Evolutionary conservation across 2,329 filamentous ascomycete species (phyloP).

Genomic region (Paracoccidioides lutzii): DNA sequence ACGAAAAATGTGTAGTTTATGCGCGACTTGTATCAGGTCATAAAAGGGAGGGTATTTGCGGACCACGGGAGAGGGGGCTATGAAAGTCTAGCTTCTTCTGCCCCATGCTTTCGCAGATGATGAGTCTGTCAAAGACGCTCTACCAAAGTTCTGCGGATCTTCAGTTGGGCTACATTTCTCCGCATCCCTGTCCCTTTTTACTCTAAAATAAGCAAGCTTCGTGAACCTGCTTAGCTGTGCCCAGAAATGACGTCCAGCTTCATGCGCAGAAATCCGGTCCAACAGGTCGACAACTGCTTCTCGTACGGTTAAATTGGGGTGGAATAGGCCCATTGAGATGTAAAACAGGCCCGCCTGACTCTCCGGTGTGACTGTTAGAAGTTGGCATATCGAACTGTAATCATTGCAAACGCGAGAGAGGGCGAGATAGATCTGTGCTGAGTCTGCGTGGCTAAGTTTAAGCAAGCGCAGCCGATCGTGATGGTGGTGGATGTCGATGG

Average conservation of each 20-base stretch:
- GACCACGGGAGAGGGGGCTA: neutral
- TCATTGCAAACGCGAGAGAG: slow-evolving; percentile 62
- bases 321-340: slow-evolving; percentile 78
- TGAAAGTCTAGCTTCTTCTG: slow-evolving; percentile 13
- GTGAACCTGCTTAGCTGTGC: slow-evolving; percentile 72
- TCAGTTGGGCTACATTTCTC: slow-evolving; percentile 11
- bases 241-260: slow-evolving; percentile 92
- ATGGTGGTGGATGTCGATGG: slow-evolving; percentile 68
- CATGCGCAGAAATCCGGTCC: slow-evolving; percentile 70
- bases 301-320: slow-evolving; percentile 70
- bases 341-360: slow-evolving; percentile 84
- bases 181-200: slow-evolving; percentile 50
- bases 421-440: slow-evolving; percentile 73
- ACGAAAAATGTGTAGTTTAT: neutral
- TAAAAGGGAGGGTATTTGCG: neutral
- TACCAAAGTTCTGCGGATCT: slow-evolving; percentile 24
- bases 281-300: slow-evolving; percentile 65
- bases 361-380: slow-evolving; percentile 71
- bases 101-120: slow-evolving; percentile 6
- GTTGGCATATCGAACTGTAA: slow-evolving; percentile 74
- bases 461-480: slow-evolving; percentile 80
- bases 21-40: neutral
- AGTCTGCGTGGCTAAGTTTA: slow-evolving; percentile 61
- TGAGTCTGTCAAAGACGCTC: slow-evolving; percentile 22
- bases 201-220: slow-evolving; percentile 70